Percentiles rank a stretch among this genome's conserved stretches.
Conservation (phyloP, 2,329 filamentous ascomycete genomes). For the Nannizziopsis arthrosporioides region DNA sequence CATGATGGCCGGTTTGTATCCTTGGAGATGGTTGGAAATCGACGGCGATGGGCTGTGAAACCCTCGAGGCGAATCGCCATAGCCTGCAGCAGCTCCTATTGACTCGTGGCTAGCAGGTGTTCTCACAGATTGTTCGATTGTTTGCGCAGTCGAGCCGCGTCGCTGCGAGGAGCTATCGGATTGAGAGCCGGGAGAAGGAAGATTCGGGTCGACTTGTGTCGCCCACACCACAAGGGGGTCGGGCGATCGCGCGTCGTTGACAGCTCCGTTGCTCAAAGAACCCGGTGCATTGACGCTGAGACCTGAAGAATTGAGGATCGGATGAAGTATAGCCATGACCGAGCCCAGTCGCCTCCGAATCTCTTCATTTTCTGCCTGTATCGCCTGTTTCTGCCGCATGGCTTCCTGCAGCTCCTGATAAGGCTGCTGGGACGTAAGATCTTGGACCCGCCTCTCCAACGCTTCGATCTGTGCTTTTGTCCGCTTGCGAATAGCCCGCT, state of each 20-base stretch:
- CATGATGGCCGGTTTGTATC: constrained; percentile 7
- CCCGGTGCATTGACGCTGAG: neutral
- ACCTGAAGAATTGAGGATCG: constrained; percentile 20
- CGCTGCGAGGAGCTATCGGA: constrained; percentile 11
- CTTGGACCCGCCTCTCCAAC: constrained; percentile 59
- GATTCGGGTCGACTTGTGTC: neutral
- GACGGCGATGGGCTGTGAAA: constrained; percentile 36
- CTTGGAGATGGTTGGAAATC: constrained; percentile 1
- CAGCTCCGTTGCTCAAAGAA: neutral
- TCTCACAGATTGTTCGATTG: constrained; percentile 9
- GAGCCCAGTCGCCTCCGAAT: constrained; percentile 57
- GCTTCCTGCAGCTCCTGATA: constrained; percentile 72
- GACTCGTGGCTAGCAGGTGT: constrained; percentile 12
- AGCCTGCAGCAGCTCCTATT: neutral
- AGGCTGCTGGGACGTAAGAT: constrained; percentile 67
- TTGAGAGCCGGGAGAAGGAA: constrained; percentile 12
- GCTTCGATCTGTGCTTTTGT: constrained; percentile 69
- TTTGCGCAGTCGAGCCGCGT: neutral
- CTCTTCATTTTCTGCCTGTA: constrained; percentile 68
- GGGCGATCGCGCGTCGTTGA: neutral
- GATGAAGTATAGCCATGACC: constrained; percentile 46
- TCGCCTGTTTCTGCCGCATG: constrained; percentile 61
- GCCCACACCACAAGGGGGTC: constrained; percentile 6
- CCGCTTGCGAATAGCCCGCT: constrained; percentile 71
- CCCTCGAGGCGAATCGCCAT: constrained; percentile 22